These are phyloP conservation scores for Dacryopinax spathularia DNA, from an alignment of 768 basidiomycete species.

Conservation along the genomic window DNA sequence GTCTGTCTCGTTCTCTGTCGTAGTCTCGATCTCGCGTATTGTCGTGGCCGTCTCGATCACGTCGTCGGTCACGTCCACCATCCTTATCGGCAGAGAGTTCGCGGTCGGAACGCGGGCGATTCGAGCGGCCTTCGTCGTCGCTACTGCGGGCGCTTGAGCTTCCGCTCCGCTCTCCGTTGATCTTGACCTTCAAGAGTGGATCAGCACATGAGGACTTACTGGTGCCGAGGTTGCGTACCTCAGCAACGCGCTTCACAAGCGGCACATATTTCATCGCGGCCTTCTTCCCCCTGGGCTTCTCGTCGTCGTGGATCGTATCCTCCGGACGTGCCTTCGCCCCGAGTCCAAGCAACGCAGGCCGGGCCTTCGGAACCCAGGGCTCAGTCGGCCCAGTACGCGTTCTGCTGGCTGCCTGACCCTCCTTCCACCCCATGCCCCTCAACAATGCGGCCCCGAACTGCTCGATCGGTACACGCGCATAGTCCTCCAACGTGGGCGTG, in stretches of 20 bases:
- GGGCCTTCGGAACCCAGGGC: constrained; percentile 65
- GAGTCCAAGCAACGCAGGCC: constrained; percentile 80
- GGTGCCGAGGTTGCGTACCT: too few relatives aligned
- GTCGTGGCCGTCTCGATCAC: constrained; percentile 21
- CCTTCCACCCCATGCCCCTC: constrained; percentile 94
- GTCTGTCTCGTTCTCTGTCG: neutral
- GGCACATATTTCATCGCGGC: constrained; percentile 74
- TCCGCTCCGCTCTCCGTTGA: constrained; percentile 14
- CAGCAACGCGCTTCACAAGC: constrained; percentile 54
- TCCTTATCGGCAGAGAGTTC: constrained; percentile 23
- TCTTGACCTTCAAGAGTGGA: neutral
- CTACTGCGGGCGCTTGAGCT: constrained; percentile 4
- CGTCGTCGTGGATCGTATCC: constrained; percentile 34
- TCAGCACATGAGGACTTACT: too few relatives aligned
- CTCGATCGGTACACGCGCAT: constrained; percentile 77
- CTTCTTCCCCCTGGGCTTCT: constrained; percentile 25
- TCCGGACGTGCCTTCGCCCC: constrained; percentile 80
- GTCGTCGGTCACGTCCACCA: constrained; percentile 35
- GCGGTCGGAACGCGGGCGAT: constrained; percentile 26
- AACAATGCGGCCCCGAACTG: constrained; percentile 88
- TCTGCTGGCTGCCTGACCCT: constrained; percentile 55
- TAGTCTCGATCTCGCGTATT: constrained; percentile 22
- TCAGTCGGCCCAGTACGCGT: constrained; percentile 50
- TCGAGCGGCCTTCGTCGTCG: constrained; percentile 16
- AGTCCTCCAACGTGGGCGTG: constrained; percentile 64